Conservation (phyloP, 805 yeast species). For the Teunomyces kruisii region DNA sequence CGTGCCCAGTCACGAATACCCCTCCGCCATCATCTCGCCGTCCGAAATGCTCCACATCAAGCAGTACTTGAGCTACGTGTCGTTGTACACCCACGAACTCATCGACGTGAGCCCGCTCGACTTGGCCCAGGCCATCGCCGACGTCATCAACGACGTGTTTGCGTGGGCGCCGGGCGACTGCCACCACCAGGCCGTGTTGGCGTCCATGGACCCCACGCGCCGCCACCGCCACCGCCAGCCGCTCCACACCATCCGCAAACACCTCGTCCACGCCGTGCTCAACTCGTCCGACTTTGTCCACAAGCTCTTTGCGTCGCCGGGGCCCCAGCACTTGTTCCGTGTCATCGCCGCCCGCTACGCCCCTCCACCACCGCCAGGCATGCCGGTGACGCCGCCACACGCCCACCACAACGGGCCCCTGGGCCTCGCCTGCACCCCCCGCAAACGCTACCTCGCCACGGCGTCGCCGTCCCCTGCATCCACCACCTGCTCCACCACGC, state of each 20-base stretch:
- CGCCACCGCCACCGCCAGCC: slow-evolving; percentile 1
- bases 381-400: background rate
- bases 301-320: slow-evolving; percentile 25
- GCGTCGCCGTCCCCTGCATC: background rate
- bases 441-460: background rate
- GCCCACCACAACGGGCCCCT: no score
- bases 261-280: slow-evolving; percentile 26
- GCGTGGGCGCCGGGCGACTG: slow-evolving; percentile 8
- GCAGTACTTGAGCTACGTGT: slow-evolving; percentile 48
- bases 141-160: slow-evolving; percentile 17
- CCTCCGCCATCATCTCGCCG: slow-evolving; percentile 1
- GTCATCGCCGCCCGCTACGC: slow-evolving; percentile 7
- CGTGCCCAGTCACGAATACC: background rate
- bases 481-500: slow-evolving; percentile 2
- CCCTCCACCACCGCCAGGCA: background rate
- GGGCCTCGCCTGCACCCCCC: background rate
- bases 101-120: slow-evolving; percentile 32
- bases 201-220: background rate
- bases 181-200: slow-evolving; percentile 8
- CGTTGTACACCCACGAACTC: slow-evolving; percentile 48
- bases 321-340: slow-evolving; percentile 28
- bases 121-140: slow-evolving; percentile 30
- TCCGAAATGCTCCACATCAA: slow-evolving; percentile 46
- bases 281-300: slow-evolving; percentile 28
- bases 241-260: slow-evolving; percentile 11